Evolutionary conservation across 495 filamentous ascomycete species (phyloP), one percentile per base, ranked within the genome.

Genomic region (Neohortaea acidophila): DNA sequence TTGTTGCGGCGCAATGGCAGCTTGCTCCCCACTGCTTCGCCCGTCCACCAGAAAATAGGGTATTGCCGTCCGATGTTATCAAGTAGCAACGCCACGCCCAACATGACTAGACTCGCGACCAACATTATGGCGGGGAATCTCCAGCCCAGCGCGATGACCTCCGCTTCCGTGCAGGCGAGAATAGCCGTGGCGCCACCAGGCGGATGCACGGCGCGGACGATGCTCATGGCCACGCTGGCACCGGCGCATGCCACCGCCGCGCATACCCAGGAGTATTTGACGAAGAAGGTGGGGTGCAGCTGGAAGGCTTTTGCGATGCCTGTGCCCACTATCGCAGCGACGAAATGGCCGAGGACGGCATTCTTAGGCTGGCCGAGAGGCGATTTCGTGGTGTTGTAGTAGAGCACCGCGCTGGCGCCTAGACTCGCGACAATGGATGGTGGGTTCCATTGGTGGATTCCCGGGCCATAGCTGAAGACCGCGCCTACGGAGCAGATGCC

Each of bases 181-280:
- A 94, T 58, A 0, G 86, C 83, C 0, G 83, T 91, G 2, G 86
- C 86, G 6, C 86, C 86, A 0, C 83, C 86, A 0, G 86, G 86
- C 4, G 86, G 86, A 51, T 94, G 80, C 1, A 85, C 65, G 0
- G 84, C 89, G 5, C 75, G 74, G 0, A 82, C 89, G 8, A 84
- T 44, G 0, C 68, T 64, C 86, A 93, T 94, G 35, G 74, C 33
- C 0, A 71, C 65, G 1, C 75, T 82, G 0, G 84, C 69, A 18
- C 70, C 51, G 1, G 73, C 81, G 39, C 79, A 84, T 13, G 78
- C 59, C 0, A 93, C 58, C 2, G 82, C 70, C 14, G 70, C 81
- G 0, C 69, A 77, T 0, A 92, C 52, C 67, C 76, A 83, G 9
- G 68, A 65, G 25, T 80, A 52, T 3, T 56, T 38, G 12, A 68